Conservation (phyloP, 768 basidiomycete genomes). For the Trametes meyenii region DNA sequence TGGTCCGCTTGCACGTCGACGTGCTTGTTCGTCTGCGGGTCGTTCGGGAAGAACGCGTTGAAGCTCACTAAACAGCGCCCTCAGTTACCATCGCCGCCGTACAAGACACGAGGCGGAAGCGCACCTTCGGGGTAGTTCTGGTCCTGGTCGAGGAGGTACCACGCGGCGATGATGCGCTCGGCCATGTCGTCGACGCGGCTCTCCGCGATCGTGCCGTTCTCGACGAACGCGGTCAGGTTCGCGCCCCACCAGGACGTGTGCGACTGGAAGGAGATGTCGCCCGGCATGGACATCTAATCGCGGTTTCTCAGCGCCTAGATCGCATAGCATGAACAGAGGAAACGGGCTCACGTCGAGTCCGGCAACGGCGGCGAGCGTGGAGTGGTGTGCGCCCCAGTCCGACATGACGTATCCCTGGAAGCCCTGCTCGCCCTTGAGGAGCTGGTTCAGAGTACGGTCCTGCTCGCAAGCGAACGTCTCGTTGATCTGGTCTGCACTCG, state of each 20-base stretch:
- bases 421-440: conserved; percentile 75
- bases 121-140: conserved; percentile 56
- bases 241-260: conserved; percentile 62
- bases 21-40: conserved; percentile 57
- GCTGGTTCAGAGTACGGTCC: conserved; percentile 66
- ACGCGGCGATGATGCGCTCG: conserved; percentile 72
- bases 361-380: conserved; percentile 59
- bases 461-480: conserved; percentile 79
- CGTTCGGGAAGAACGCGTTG: conserved; percentile 58
- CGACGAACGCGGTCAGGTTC: conserved; percentile 68
- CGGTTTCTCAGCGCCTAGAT: background rate
- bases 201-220: conserved; percentile 70
- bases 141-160: conserved; percentile 72
- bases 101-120: background rate
- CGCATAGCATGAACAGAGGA: background rate
- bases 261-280: conserved; percentile 54
- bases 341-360: conserved; percentile 61
- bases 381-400: conserved; percentile 70
- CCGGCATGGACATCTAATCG: conserved; percentile 72
- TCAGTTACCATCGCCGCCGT: background rate
- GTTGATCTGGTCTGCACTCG: conserved; percentile 58
- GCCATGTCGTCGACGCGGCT: conserved; percentile 81
- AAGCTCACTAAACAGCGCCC: conserved; percentile 56
- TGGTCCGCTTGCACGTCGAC: conserved; percentile 75
- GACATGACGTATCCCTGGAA: conserved; percentile 82